These are phyloP conservation scores for Castanospermum australe DNA, from an alignment of 306 rosid species.

Conservation along the genomic window DNA sequence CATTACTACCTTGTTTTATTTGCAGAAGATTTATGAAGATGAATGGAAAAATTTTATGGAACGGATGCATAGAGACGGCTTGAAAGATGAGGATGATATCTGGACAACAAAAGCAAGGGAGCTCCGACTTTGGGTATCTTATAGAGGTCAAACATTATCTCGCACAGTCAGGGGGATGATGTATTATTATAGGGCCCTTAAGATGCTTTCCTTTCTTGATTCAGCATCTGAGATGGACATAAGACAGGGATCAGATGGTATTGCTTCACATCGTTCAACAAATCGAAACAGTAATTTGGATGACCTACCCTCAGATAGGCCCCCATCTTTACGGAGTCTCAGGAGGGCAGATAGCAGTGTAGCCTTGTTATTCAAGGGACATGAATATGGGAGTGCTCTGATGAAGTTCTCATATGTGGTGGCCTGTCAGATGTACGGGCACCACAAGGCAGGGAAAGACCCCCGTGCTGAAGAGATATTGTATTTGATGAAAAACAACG, in stretches of 20 bases:
- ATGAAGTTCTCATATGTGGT: conserved; percentile 93
- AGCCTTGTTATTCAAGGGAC: conserved; percentile 57
- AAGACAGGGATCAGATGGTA: conserved; percentile 47
- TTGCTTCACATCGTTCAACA: conserved; percentile 56
- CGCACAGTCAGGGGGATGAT: conserved; percentile 97
- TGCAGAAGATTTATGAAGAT: conserved; percentile 89
- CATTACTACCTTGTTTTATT: conserved; percentile 76
- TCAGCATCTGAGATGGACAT: conserved; percentile 77
- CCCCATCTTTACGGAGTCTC: conserved; percentile 41
- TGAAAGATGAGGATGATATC: conserved; percentile 65
- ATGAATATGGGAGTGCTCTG: conserved; percentile 73
- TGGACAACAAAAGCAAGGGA: conserved; percentile 58
- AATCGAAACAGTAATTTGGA: conserved; percentile 37
- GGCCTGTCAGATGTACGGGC: conserved; percentile 88
- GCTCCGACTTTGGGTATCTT: conserved; percentile 88
- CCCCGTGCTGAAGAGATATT: conserved; percentile 84
- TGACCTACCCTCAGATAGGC: conserved; percentile 40
- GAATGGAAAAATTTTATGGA: conserved; percentile 92
- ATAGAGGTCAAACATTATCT: conserved; percentile 91
- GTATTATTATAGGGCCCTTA: conserved; percentile 87
- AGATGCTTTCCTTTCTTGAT: conserved; percentile 90
- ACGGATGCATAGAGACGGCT: conserved; percentile 78
- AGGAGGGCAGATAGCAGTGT: conserved; percentile 56
- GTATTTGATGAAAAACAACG: conserved; percentile 76
- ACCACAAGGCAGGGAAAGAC: conserved; percentile 67